Base-by-base conservation (phyloP, 345 rosid species). In the Euphorbia tirucalli region DNA sequence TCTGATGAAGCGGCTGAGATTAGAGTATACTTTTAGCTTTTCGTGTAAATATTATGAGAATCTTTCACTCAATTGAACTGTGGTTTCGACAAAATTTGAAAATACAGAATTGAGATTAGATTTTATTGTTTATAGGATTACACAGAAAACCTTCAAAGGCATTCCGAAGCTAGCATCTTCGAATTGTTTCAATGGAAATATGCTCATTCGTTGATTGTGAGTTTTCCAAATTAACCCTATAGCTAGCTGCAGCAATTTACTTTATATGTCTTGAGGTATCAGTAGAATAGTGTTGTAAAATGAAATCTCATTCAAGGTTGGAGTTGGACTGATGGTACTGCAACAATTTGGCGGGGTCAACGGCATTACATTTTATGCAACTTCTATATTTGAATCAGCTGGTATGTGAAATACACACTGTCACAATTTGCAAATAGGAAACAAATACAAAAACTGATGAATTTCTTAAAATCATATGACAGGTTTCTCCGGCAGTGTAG, bases 281-380 rank as follows among this genome's bases (percentile, higher is more conserved):
- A n/a, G 39, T 24, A 0, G 25, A 10, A 22, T 22, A 15, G 25
- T 24, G 11, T 35, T 14, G 19, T 11, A 27, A n/a, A 4, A 39
- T 15, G 24, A 8, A 13, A 46, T 59, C 70, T 65, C 48, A 50
- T 44, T 52, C 41, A 62, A 87, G 94, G 86, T 89, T 71, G 94
- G 87, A 35, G 84, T 89, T 65, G 91, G 90, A 48, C 79, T 93
- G 72, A 93, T 93, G 93, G 88, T 77, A 63, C 79, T 93, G 78
- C 98, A 92, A 77, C 90, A 90, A 58, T 85, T 93, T 61, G 93
- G 96, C 71, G 98, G 98, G 54, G 88, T 87, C 61, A 84, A 79
- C 56, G 85, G 76, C 69, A 54, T 79, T 62, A 80, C 66, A 10
- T 81, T 76, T 48, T 81, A 84, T 73, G 82, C 85, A 37, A 77